These are phyloP conservation scores for Tubosaeta sp. DNA, from an alignment of 768 basidiomycete genomes.

Conservation along the genomic window DNA sequence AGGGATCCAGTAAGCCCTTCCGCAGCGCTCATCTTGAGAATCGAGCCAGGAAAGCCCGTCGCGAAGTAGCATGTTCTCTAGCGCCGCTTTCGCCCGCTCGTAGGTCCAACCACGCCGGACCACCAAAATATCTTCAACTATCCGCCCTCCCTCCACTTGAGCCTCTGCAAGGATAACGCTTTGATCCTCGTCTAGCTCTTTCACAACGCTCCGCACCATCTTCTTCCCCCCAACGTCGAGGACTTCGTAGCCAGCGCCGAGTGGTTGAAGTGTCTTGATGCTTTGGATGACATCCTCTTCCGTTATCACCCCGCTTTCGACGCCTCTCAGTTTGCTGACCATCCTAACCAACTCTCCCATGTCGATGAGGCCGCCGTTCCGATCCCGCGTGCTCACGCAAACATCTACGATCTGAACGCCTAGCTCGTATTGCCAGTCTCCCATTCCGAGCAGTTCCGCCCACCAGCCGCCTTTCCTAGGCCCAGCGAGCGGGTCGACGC, in stretches of 20 bases:
- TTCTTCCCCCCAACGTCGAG: conserved; percentile 64
- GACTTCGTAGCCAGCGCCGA: conserved; percentile 90
- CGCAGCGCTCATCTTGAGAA: conserved; percentile 68
- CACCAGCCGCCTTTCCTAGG: conserved; percentile 86
- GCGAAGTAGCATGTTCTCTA: conserved; percentile 86
- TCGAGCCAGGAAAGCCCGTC: conserved; percentile 97
- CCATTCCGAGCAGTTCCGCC: conserved; percentile 81
- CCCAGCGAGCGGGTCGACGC: conserved; percentile 91
- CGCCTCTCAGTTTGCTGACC: conserved; percentile 71
- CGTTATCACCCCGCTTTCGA: conserved; percentile 64
- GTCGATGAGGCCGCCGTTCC: conserved; percentile 91
- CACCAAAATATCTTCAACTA: conserved; percentile 63
- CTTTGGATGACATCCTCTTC: conserved; percentile 82
- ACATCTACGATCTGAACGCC: conserved; percentile 94
- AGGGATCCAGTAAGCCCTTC: conserved; percentile 81
- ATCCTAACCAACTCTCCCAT: conserved; percentile 79
- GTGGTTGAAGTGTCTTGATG: conserved; percentile 81
- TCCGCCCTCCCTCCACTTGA: conserved; percentile 59
- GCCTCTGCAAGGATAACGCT: conserved; percentile 75
- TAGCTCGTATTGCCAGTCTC: conserved; percentile 95
- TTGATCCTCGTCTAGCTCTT: conserved; percentile 88
- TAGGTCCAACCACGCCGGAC: conserved; percentile 67
- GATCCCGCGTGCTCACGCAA: conserved; percentile 80
- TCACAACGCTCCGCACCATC: conserved; percentile 86
- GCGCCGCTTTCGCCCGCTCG: conserved; percentile 68